Evolutionary conservation across 2,329 filamentous ascomycete genomes (phyloP).

Genomic region (Rutstroemia sp.): DNA sequence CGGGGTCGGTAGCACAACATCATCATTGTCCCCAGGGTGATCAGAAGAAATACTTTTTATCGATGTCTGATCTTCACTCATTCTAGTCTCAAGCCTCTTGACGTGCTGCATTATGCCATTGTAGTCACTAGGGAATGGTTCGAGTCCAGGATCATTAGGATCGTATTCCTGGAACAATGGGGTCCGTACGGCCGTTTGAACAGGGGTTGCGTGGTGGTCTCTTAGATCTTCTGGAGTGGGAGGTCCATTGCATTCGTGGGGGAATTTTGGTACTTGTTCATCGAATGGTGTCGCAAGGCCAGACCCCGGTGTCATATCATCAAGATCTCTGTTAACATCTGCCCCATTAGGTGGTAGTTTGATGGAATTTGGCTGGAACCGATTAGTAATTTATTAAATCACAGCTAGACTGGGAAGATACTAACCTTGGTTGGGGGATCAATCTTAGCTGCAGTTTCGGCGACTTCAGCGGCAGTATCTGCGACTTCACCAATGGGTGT

Average conservation of each 20-base stretch:
- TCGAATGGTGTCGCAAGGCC: constrained; percentile 15
- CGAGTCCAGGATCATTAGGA: constrained; percentile 24
- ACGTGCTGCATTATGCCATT: constrained; percentile 22
- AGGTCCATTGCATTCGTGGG: constrained; percentile 21
- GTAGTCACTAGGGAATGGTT: constrained; percentile 25
- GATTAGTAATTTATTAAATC: neutral
- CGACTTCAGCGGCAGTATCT: constrained; percentile 38
- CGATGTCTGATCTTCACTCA: constrained; percentile 19
- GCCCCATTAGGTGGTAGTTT: neutral
- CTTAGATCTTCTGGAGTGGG: constrained; percentile 13
- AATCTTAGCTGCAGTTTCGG: constrained; percentile 34
- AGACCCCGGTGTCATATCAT: neutral
- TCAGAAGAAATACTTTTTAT: constrained; percentile 17
- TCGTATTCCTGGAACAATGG: constrained; percentile 15
- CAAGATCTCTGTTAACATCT: neutral
- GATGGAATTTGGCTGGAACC: neutral
- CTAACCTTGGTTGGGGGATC: constrained; percentile 25
- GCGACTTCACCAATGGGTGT: constrained; percentile 37
- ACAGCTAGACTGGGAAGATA: neutral
- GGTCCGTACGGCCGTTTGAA: neutral
- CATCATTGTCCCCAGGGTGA: constrained; percentile 12
- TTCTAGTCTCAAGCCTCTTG: constrained; percentile 16
- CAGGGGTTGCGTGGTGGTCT: neutral
- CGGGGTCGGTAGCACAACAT: constrained; percentile 1
- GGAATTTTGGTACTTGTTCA: constrained; percentile 26